Conservation (phyloP, 441 rosid genomes). For the Gossypium aridum region DNA sequence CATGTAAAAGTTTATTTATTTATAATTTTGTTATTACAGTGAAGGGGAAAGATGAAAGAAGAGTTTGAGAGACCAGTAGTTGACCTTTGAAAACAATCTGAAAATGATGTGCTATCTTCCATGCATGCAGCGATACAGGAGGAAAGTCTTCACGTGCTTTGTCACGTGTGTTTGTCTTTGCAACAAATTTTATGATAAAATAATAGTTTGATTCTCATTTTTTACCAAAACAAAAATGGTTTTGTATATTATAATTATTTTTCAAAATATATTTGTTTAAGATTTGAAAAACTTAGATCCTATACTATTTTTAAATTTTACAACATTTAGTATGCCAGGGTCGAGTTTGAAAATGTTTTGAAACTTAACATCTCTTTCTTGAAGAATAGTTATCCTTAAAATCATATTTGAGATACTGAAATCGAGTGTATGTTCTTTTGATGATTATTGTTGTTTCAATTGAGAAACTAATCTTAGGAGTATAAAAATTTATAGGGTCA, state of each 20-base stretch:
- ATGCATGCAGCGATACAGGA: not conserved
- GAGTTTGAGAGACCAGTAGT: slow-evolving; percentile 28
- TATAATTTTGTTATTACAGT: not conserved
- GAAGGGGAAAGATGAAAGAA: too few relatives aligned
- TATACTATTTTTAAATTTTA: not conserved
- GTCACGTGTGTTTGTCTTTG: slow-evolving; percentile 34
- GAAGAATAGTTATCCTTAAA: too few relatives aligned
- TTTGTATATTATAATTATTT: not conserved
- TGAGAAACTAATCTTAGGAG: too few relatives aligned
- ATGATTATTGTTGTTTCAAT: too few relatives aligned
- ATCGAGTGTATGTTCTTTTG: too few relatives aligned
- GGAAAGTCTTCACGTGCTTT: slow-evolving; percentile 18
- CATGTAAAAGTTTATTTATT: slow-evolving; percentile 1
- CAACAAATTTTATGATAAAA: not conserved
- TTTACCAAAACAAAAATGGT: not conserved
- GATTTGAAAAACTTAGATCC: not conserved
- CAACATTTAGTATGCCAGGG: not conserved
- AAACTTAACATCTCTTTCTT: not conserved
- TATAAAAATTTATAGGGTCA: too few relatives aligned
- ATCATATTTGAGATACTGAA: too few relatives aligned
- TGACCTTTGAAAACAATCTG: slow-evolving; percentile 35
- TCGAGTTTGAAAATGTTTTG: not conserved
- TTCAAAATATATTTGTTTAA: slow-evolving; percentile 1
- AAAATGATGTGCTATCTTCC: slow-evolving; percentile 10
- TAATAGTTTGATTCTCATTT: not conserved